Conservation (phyloP, 169 alveolate genomes). For the Eimeria necatrix region DNA sequence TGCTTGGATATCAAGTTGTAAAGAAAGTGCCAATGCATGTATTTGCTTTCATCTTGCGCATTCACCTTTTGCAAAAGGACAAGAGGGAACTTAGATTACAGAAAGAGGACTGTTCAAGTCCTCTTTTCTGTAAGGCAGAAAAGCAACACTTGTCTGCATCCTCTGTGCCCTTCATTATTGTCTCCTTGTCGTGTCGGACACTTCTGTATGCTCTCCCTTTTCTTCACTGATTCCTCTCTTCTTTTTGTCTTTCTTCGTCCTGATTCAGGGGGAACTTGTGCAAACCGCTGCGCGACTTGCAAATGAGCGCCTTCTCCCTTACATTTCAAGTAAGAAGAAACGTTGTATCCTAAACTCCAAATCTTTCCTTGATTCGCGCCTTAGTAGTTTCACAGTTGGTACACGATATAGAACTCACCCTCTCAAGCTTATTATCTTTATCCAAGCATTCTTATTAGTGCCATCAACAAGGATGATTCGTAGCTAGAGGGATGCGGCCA, state of each 20-base stretch:
- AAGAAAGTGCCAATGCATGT: slow-evolving; percentile 30
- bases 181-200: neutral
- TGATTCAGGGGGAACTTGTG: slow-evolving; percentile 74
- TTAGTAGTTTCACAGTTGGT: no score
- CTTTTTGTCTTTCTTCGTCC: neutral
- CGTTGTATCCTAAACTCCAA: neutral
- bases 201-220: neutral
- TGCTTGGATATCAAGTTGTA: slow-evolving; percentile 32
- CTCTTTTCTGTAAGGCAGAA: no score
- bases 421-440: no score
- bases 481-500: neutral
- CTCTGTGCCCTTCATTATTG: neutral
- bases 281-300: neutral
- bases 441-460: neutral
- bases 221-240: neutral
- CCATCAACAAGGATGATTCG: neutral
- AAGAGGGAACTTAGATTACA: no score
- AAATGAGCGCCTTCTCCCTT: neutral
- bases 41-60: neutral
- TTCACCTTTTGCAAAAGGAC: neutral
- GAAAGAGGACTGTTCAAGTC: no score
- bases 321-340: slow-evolving; percentile 69
- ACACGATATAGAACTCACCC: no score
- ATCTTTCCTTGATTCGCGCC: no score
- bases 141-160: neutral